Evolutionary conservation across 305 asterid genomes (phyloP), one percentile per base, ranked within the genome.

Genomic region (Fraxinus albicans): DNA sequence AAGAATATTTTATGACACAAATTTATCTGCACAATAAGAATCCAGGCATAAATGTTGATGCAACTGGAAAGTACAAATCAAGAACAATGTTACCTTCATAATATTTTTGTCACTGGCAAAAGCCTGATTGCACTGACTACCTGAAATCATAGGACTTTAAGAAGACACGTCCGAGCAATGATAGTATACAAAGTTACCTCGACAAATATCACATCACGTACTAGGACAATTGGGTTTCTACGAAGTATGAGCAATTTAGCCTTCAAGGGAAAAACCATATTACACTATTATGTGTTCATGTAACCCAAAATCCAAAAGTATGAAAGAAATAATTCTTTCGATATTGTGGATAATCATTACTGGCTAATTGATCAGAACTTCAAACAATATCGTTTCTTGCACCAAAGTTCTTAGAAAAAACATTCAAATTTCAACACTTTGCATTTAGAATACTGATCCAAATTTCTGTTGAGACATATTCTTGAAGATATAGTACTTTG

Each of bases 31-130:
- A 53, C 17, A 53, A 53, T 1, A 38, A 50, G 65, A 53, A n/a
- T 15, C 74, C 8, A 29, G 47, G 21, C 44, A 47, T 53, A 81
- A 67, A 84, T 76, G 27, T 44, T 80, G 75, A 77, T 50, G 83
- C 78, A 83, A 63, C 79, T 58, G 17, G 70, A 78, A 76, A 67
- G 70, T 29, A 81, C 73, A 27, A 38, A 60, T 82, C 29, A 69
- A 42, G 53, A 78, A 60, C 77, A 63, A 2, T 27, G 77, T 79
- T 92, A 93, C 98, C 98, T 92, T 94, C 55, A 91, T 81, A 73
- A 86, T 75, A 65, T 36, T 84, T 83, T 86, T 88, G 82, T 88
- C 91, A 85, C 81, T 77, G 74, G 84, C 82, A 47, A 65, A 88
- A 86, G 84, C 90, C 84, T 85, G 87, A 58, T 81, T 85, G 81